A percentile compares a stretch with the other conserved stretches of the same genome.
Conservation (phyloP, 768 basidiomycete species). For the Bullera alba region DNA sequence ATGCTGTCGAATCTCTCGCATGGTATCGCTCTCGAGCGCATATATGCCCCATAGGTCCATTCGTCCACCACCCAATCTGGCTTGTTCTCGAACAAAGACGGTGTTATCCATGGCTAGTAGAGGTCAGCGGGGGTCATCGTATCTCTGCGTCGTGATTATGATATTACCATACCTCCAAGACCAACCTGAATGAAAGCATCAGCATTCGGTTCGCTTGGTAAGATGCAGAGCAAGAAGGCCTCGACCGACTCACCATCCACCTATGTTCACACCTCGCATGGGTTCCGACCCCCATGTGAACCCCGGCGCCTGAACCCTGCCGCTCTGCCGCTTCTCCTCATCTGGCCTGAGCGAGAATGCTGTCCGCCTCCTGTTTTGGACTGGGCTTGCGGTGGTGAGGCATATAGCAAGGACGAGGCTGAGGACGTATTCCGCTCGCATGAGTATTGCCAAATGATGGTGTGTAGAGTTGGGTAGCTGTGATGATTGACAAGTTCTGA, state of each 20-base stretch:
- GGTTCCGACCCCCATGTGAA: constrained; percentile 31
- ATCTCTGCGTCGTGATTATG: not conserved
- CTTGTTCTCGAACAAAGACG: constrained; percentile 36
- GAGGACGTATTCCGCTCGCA: too few species aligned
- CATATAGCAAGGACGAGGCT: too few species aligned
- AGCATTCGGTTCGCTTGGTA: not conserved
- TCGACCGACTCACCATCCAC: constrained; percentile 38
- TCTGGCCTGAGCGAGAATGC: too few species aligned
- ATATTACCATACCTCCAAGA: constrained; percentile 31
- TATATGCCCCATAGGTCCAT: constrained; percentile 40
- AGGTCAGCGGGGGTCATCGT: not conserved
- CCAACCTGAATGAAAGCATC: constrained; percentile 21
- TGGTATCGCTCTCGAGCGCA: constrained; percentile 27
- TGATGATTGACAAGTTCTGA: too few species aligned
- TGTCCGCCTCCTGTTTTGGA: too few species aligned
- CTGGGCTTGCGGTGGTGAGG: too few species aligned
- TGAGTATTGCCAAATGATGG: too few species aligned
- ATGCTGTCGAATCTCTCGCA: constrained; percentile 23
- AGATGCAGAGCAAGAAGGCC: too few species aligned
- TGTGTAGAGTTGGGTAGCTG: too few species aligned
- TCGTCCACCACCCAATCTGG: constrained; percentile 45
- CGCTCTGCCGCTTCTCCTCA: too few species aligned
- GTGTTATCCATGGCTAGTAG: constrained; percentile 42
- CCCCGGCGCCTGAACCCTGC: constrained; percentile 5
- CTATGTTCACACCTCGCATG: constrained; percentile 43